A percentile compares a stretch with the other conserved stretches of the same genome.
These are phyloP conservation scores for Ploettnerulaceae sp. DNA, from an alignment of 2,329 filamentous ascomycete species.

Conservation along the genomic window DNA sequence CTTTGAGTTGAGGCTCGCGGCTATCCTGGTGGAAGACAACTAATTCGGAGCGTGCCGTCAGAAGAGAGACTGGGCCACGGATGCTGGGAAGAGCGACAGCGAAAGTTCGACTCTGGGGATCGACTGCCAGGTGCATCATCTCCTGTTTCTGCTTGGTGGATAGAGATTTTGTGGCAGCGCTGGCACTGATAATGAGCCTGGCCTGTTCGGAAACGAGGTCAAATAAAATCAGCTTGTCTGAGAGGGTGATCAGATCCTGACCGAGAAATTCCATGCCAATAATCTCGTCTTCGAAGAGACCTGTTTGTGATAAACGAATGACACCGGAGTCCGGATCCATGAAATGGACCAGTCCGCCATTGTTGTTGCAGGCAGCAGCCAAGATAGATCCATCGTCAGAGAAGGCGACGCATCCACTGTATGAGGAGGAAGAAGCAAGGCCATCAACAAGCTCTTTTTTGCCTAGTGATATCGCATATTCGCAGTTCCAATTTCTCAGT, in stretches of 20 bases:
- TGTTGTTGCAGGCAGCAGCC: constrained; percentile 59
- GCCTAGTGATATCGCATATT: constrained; percentile 49
- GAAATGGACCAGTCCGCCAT: constrained; percentile 64
- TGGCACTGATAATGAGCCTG: constrained; percentile 59
- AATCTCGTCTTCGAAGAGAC: constrained; percentile 60
- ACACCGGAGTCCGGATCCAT: constrained; percentile 67
- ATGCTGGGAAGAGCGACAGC: constrained; percentile 50
- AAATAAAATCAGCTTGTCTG: constrained; percentile 70
- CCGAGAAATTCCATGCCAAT: constrained; percentile 67
- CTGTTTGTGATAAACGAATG: constrained; percentile 62
- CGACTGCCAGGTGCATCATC: constrained; percentile 66
- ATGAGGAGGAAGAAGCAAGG: constrained; percentile 10
- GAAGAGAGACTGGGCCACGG: constrained; percentile 29
- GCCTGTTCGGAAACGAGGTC: constrained; percentile 77
- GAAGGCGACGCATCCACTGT: constrained; percentile 63
- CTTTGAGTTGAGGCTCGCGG: constrained; percentile 53
- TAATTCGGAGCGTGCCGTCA: constrained; percentile 46
- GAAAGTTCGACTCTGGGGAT: constrained; percentile 59
- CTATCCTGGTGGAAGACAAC: constrained; percentile 62
- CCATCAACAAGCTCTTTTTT: constrained; percentile 35
- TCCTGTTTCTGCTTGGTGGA: constrained; percentile 37
- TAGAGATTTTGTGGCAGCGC: constrained; percentile 36
- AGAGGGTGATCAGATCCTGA: constrained; percentile 70
- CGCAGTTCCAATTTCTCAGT: constrained; percentile 70
- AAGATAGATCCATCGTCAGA: constrained; percentile 81